Evolutionary conservation across 2,329 filamentous ascomycete species (phyloP).

Genomic region (Colletotrichum sp.): DNA sequence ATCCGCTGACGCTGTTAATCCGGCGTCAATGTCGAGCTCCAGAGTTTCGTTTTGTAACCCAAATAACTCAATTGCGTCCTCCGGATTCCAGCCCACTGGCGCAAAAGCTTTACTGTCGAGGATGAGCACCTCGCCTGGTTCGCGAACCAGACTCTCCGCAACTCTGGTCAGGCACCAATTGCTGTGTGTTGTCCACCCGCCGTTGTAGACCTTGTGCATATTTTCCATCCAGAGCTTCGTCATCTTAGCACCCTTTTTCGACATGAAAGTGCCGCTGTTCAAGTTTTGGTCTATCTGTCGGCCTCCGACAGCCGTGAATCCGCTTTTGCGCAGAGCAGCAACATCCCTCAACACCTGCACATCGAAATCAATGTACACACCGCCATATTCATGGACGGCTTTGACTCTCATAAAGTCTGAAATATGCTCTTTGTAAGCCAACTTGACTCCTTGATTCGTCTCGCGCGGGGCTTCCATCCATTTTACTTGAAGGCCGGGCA

Average conservation of each 20-base stretch:
- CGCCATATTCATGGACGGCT: constrained; percentile 26
- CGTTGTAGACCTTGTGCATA: constrained; percentile 32
- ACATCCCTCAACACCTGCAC: constrained; percentile 14
- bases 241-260: constrained; percentile 20
- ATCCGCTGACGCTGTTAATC: background rate
- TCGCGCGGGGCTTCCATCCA: background rate
- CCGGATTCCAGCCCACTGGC: background rate
- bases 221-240: constrained; percentile 23
- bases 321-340: background rate
- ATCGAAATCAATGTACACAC: constrained; percentile 30
- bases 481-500: background rate
- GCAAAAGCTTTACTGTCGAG: background rate
- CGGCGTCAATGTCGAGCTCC: background rate
- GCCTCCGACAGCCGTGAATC: background rate
- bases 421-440: background rate
- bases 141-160: background rate
- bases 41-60: background rate
- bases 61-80: background rate
- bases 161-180: constrained; percentile 12
- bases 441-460: background rate
- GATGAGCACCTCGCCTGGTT: background rate
- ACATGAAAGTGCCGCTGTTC: background rate
- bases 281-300: background rate
- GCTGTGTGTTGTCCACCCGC: constrained; percentile 32
- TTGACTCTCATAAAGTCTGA: constrained; percentile 15